Base-by-base conservation (phyloP, 495 filamentous ascomycete species). In the Penicillium atrosanguineum region DNA sequence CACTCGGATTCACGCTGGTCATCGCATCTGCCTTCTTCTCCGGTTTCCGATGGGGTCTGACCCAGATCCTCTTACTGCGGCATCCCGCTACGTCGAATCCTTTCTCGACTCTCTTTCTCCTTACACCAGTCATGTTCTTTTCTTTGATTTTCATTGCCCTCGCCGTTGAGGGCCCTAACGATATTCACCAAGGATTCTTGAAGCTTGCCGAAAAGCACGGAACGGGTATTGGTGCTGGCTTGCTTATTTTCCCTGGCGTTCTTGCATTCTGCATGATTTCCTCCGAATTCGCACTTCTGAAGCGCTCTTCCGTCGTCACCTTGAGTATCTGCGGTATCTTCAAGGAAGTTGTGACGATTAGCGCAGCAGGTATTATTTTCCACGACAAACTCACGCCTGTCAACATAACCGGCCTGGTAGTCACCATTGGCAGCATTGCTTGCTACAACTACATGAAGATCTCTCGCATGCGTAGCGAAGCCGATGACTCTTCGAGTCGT, bases 301-400 rank as follows among this genome's bases (percentile, higher is more conserved):
- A 97, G 77, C 90, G 95, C 29, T 97, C 92, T 5, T 91, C 87
- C 6, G 95, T 99, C 47, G 95, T 99, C 44, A 97, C 95, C 0
- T 80, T 99, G 44, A 91, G 87, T 46, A 97, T 99, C 50, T 95
- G 91, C 57, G 95, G 95, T 44, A 99, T 97, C 47, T 97, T 99
- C 79, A 99, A 99, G 71, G 95, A 99, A 72, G 95, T 96, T 11
- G 86, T 99, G 47, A 99, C 95, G 6, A 97, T 99, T 64, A 84
- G 84, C 37, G 90, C 90, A 1, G 95, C 94, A 0, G 89, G 88
- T 18, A 68, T 95, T 14, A 84, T 95, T 6, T 99, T 97, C 74
- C 83, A 91, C 59, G 95, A 99, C 63, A 81, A 80, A 46, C 82
- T 99, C 55, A 97, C 94, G 0, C 79, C 86, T 2, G 83, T 99